Evolutionary conservation across 2,329 filamentous ascomycete genomes (phyloP).

Genomic region (Cladophialophora carrionii): DNA sequence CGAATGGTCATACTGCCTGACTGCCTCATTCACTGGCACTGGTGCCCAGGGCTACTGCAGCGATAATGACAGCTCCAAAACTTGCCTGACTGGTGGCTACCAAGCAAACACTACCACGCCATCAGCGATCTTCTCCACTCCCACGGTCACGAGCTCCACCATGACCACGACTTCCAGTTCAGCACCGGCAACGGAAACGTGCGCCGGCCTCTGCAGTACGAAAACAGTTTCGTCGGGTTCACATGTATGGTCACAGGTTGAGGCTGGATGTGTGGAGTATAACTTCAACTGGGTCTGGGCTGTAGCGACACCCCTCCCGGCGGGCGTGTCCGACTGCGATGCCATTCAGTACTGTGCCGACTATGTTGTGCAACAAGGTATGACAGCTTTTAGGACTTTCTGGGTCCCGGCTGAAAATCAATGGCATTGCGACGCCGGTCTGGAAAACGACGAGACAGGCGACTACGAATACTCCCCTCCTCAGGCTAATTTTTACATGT

Average conservation of each 20-base stretch:
- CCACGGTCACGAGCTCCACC: constrained; percentile 4
- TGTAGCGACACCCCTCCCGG: background rate
- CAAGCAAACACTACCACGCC: background rate
- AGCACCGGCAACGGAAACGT: background rate
- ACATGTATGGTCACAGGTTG: constrained; percentile 2
- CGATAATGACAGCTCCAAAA: background rate
- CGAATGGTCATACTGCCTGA: background rate
- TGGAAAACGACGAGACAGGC: background rate
- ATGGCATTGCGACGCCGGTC: constrained; percentile 3
- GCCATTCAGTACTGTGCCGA: constrained; percentile 3
- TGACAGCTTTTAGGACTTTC: constrained; percentile 8
- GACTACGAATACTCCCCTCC: background rate
- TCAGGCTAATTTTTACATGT: background rate
- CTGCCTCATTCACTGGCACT: background rate
- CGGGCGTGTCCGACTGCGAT: constrained; percentile 3
- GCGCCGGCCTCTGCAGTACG: background rate
- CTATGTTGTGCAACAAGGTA: constrained; percentile 2
- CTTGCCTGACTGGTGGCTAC: background rate
- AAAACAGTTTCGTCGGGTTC: constrained; percentile 5
- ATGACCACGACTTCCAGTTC: constrained; percentile 7
- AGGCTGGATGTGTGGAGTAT: constrained; percentile 3
- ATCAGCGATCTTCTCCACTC: constrained; percentile 2
- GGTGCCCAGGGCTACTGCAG: background rate
- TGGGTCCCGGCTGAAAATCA: constrained; percentile 1
- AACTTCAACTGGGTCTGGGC: background rate